Conservation (phyloP, 2,329 filamentous ascomycete genomes). For the Phaeoacremonium minimum region DNA sequence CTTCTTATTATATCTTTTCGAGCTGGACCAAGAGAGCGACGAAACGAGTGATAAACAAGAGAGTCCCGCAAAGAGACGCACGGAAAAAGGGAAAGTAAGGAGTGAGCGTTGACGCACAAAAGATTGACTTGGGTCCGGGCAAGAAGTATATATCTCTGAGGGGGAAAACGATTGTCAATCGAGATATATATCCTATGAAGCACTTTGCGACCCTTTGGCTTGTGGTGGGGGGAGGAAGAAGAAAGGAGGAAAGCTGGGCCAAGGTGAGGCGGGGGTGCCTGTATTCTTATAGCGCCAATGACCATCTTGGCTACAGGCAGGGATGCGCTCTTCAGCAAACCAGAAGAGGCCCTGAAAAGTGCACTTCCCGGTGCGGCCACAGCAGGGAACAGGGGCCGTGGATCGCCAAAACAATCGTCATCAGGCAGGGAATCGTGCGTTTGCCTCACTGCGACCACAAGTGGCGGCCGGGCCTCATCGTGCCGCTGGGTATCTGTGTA, state of each 20-base stretch:
- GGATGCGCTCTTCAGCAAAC: no score
- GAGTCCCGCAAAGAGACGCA: constrained; percentile 22
- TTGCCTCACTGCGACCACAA: no score
- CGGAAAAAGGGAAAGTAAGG: constrained; percentile 26
- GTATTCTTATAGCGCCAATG: constrained; percentile 27
- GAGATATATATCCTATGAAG: constrained; percentile 47
- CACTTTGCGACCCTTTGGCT: constrained; percentile 56
- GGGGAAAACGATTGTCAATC: constrained; percentile 27
- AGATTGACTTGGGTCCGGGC: constrained; percentile 51
- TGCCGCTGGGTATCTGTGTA: no score
- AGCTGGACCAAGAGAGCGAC: constrained; percentile 43
- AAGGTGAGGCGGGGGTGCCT: constrained; percentile 24
- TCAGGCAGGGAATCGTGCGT: no score
- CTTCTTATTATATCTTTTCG: constrained; percentile 10
- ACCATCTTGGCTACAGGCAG: background rate
- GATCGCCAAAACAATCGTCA: no score
- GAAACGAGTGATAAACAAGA: constrained; percentile 42
- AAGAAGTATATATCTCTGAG: constrained; percentile 42
- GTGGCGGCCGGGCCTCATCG: no score
- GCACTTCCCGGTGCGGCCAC: no score
- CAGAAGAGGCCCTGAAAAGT: no score
- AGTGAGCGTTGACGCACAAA: constrained; percentile 30
- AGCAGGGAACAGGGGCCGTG: no score
- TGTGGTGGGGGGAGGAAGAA: constrained; percentile 46
- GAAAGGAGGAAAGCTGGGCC: constrained; percentile 28